Evolutionary conservation across 768 basidiomycete species (phyloP), one percentile per base, ranked within the genome.

Genomic region (Suillus americanus): DNA sequence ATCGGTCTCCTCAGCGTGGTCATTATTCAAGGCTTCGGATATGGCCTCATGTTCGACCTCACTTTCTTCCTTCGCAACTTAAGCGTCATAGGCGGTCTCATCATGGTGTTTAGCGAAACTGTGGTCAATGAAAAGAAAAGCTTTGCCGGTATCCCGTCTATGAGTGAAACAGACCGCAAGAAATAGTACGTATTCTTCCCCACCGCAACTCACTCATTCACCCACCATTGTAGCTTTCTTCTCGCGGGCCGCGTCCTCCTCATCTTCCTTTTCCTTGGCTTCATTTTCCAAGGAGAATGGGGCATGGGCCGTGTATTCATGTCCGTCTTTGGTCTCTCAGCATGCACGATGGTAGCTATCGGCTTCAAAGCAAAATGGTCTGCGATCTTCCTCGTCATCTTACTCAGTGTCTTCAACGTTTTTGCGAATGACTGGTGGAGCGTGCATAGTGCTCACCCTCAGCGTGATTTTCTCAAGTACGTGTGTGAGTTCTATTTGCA

Each of bases 301-400:
- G 91, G 85, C 69, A 82, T 98, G 70, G 85, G 84, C 20, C 91
- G 97, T 66, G 84, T 95, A 4, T 80, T 98, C 64, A 90, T 98
- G 61, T 95, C 94, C 25, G 82, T 99, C 65, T 78, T 98, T 65
- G 97, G 97, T 62, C 84, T 99, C 51, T 91, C 85, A 16, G 95
- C 96, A 5, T 99, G 97, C 73, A 79, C 86, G 73, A 98, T 97
- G 93, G 96, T 99, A 56, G 97, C 96, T 12, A 85, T 99, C 66
- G 97, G 97, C 53, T 99, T 98, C 88, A 99, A 99, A 80, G 97
- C 97, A 71, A 99, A 98, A 80, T 97, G 95, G 94, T 95, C 94
- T 16, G 97, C 97, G 3, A 87, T 89, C 14, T 99, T 99, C 88
- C 86, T 99, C 66, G 96, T 98, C 65, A 78, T 97, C 67, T 84